A percentile compares a stretch with the other conserved stretches of the same genome.
Conservation (phyloP, 2,329 filamentous ascomycete species). For the Fusarium nodosum region DNA sequence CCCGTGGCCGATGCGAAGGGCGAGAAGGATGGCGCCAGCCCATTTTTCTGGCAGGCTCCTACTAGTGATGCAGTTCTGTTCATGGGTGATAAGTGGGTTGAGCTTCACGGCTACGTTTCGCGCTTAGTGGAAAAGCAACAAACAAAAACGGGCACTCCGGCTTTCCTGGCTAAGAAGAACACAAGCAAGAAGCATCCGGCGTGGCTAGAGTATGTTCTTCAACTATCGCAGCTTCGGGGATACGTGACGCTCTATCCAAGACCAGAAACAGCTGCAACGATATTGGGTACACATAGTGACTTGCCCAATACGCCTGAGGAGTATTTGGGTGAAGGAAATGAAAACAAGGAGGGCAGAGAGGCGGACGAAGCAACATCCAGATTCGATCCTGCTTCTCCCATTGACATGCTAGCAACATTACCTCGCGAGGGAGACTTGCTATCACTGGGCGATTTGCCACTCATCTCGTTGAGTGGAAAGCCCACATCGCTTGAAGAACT, state of each 20-base stretch:
- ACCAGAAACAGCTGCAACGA: conserved; percentile 62
- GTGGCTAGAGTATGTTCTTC: conserved; percentile 83
- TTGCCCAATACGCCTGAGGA: conserved; percentile 80
- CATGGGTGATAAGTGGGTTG: conserved; percentile 87
- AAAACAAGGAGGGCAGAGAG: conserved; percentile 49
- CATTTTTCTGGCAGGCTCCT: conserved; percentile 89
- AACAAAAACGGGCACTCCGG: conserved; percentile 53
- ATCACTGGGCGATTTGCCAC: conserved; percentile 64
- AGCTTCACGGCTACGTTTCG: conserved; percentile 85
- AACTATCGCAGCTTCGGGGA: conserved; percentile 80
- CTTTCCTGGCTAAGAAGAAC: conserved; percentile 65
- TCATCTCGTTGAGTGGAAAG: conserved; percentile 75
- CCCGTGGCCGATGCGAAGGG: conserved; percentile 52
- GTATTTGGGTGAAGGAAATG: conserved; percentile 56
- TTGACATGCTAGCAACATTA: conserved; percentile 64
- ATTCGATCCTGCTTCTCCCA: conserved; percentile 60
- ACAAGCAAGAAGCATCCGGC: conserved; percentile 78
- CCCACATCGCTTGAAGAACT: conserved; percentile 58
- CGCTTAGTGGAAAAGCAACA: conserved; percentile 66
- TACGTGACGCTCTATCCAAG: conserved; percentile 87
- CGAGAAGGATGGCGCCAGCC: conserved; percentile 55
- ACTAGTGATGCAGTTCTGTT: conserved; percentile 85
- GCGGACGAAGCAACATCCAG: conserved; percentile 46
- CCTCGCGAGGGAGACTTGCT: conserved; percentile 60
- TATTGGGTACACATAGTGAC: conserved; percentile 84